Base-by-base conservation (phyloP, 108 stramenopile species). In the Fragilariopsis cylindrus region DNA sequence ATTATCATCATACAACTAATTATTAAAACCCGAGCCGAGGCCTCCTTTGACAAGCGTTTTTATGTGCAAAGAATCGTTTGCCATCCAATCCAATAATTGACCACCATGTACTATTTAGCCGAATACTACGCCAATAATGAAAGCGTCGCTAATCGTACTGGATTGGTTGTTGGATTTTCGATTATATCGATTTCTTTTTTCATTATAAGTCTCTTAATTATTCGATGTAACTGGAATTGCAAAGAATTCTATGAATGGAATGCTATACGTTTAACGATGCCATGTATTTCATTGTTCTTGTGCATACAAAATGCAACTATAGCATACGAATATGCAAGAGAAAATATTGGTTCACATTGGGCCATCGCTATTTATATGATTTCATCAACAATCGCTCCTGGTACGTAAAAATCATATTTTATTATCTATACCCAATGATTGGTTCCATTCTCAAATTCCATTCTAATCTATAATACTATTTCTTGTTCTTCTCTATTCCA, bases 201-300 rank as follows among this genome's bases (percentile, higher is more conserved):
- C 8, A 3, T 80, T 44, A 65, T 75, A 18, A 60, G 69, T 18
- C 16, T 75, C 4, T 65, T 75, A 42, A 65, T 64, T 47, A 70
- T 80, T 54, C 68, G 69, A 56, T 52, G 69, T 19, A 53, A 74
- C 13, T 53, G 69, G 48, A 43, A 56, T 5, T 58, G 58, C 39
- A 70, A 65, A 57, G 57, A 70, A 30, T 78, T 80, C 42, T 74
- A 80, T 30, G 79, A 80, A 50, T 80, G 79, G 79, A 80, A 80
- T 53, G 78, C 79, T 19, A 80, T 80, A 57, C 79, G 79, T 47
- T 48, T 80, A 16, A 53, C 67, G 5, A 52, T 80, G 69, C 79
- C 79, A 30, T 60, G 69, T 8, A 46, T 70, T 44, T 54, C 47
- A 2, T 54, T 45, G 30, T n/a, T 50, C 48, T 68, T 68, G 69